Base-by-base conservation (phyloP, 805 yeast genomes). In the Yamadazyma endophytica region DNA sequence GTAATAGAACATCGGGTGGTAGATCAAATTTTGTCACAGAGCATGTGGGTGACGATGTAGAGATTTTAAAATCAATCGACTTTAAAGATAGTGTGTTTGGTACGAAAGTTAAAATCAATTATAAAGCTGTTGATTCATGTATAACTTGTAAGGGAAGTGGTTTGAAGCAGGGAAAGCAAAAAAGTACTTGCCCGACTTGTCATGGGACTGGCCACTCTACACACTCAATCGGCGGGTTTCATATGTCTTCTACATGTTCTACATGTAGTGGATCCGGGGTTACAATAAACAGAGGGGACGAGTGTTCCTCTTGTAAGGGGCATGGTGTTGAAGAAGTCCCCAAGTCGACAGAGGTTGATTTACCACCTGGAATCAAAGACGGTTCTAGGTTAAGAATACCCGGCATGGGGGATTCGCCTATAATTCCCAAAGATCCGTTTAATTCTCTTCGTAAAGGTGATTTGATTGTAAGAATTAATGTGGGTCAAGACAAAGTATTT, bases 121-220 rank as follows among this genome's bases (percentile, higher is more conserved):
- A 84, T 54, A 73, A 77, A 33, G 84, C 87, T 0, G 68, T 84
- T 25, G 90, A 80, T 38, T 70, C 77, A 24, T 92, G 99, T 64
- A 55, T 61, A 9, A 72, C 87, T 0, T 92, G 99, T 65, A 56
- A 73, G 17, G 96, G 97, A 6, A 65, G 83, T 9, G 99, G 99
- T 2, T 58, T 92, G 61, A 86, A 90, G 55, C 50, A 65, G 9
- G 90, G 89, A 17, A 76, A 75, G 39, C 73, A 75, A 57, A 82
- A 85, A 50, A 62, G 77, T 8, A 84, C 95, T 0, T 92, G 98
- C 68, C 63, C 75, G 1, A 62, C 85, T 3, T 92, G 99, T 67
- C 86, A 87, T 35, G 99, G 99, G 36, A 76, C 95, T 0, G 99
- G 99, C 4, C 82, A 89, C 21, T 77, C 82, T 12, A 82, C 88